Evolutionary conservation across 2,329 filamentous ascomycete species (phyloP), one percentile per base, ranked within the genome.

Genomic region (Amauroascus verrucosus): DNA sequence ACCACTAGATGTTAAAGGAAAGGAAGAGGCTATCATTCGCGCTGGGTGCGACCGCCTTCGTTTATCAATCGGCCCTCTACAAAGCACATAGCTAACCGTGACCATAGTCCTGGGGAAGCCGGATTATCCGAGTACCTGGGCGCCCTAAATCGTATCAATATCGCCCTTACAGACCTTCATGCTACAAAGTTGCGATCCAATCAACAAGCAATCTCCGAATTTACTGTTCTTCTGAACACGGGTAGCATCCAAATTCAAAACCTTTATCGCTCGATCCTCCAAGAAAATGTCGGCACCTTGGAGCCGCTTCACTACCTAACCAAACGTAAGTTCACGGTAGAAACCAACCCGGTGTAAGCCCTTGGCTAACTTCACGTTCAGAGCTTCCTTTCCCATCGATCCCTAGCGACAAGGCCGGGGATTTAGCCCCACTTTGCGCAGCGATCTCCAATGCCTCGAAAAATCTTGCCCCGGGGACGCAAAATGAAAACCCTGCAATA

Each of bases 231-330:
- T 33, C 75, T 96, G 56, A 86, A 84, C 62, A 80, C 82, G 3
- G 93, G 89, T 22, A 89, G 86, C 59, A 80, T 81, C 11, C 88
- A 94, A 66, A 76, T 98, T 30, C 89, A 97, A 68, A 82, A 82
- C 53, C 79, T 91, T 52, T 95, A 96, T 65, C 81, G 89, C 57
- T 83, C 85, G 55, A 77, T 89, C 51, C 73, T 98, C 43, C 80
- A 78, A 57, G 86, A 95, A 61, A 88, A 90, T 37, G 84, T 87
- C 13, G 80, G 81, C 48, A 81, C 86, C 2, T 79, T 97, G 48
- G 93, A 98, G 65, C 90, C 93, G 6, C 74, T 98, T 43, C 87
- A 95, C 68, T 96, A 85, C 65, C 84, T 96, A 62, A 96, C 89
- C 16, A 97, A 97, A 70, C 81, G 88, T 74, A 79, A 77, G 66